Conservation (phyloP, 306 rosid species). For the Pyrus bretschneideri region DNA sequence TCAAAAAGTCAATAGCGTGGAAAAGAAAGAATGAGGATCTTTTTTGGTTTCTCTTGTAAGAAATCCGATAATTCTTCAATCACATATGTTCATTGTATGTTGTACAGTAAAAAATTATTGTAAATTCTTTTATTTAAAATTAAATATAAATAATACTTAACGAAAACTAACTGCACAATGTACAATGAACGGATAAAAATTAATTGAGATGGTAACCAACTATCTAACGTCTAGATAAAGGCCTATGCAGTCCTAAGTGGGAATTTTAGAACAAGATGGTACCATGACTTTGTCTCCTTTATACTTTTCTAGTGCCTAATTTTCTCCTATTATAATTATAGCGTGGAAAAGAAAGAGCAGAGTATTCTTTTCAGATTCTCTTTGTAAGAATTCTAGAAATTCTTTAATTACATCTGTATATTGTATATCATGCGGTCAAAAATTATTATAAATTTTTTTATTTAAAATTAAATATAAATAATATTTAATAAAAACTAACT, state of each 20-base stretch:
- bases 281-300: too few species aligned
- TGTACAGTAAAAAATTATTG: fast-evolving
- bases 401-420: fast-evolving
- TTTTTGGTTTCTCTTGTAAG: fast-evolving
- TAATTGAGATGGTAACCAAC: too few species aligned
- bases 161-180: fast-evolving
- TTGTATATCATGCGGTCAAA: fast-evolving
- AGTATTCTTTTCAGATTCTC: fast-evolving
- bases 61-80: fast-evolving
- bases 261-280: too few species aligned
- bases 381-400: fast-evolving
- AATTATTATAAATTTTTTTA: too few species aligned
- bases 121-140: too few species aligned
- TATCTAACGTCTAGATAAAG: too few species aligned
- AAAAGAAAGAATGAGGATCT: fast-evolving
- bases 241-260: too few species aligned
- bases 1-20: neutral
- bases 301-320: too few species aligned
- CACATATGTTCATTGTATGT: fast-evolving
- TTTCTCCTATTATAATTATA: too few species aligned
- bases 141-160: too few species aligned
- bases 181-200: too few species aligned
- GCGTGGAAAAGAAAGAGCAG: neutral
- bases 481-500: fast-evolving
- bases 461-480: too few species aligned